phyloP scores from a whole-genome alignment of 331 rosid species.

The Quercus lobata region DNA sequence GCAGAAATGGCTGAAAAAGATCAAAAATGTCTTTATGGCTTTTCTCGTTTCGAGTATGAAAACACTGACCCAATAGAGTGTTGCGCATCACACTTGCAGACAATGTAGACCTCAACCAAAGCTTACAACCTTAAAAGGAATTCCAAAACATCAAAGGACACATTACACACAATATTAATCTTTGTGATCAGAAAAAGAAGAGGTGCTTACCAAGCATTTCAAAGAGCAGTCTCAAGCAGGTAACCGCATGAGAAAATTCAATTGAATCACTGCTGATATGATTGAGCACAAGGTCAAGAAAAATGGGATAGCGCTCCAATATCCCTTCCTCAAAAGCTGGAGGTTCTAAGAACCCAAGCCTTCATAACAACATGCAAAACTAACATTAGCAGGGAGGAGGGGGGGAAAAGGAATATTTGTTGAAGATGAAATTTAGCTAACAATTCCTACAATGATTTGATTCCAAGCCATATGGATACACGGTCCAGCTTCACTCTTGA shows the following conservation, averaged over 20 bases:
- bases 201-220: slow-evolving; percentile 82
- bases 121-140: slow-evolving; percentile 75
- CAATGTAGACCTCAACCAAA: slow-evolving; percentile 94
- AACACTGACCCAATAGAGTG: slow-evolving; percentile 95
- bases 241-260: slow-evolving; percentile 89
- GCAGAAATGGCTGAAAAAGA: slow-evolving; percentile 90
- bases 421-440: slow-evolving; percentile 19
- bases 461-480: slow-evolving; percentile 81
- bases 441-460: slow-evolving; percentile 82
- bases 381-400: slow-evolving; percentile 12
- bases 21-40: slow-evolving; percentile 92
- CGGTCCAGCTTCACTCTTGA: slow-evolving; percentile 74
- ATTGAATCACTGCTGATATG: slow-evolving; percentile 82
- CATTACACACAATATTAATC: slow-evolving; percentile 2
- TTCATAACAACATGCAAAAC: slow-evolving; percentile 32
- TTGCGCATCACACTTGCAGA: slow-evolving; percentile 93
- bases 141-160: slow-evolving; percentile 21
- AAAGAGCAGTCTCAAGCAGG: slow-evolving; percentile 81
- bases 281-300: slow-evolving; percentile 88
- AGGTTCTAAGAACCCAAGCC: slow-evolving; percentile 95
- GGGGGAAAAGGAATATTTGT: background rate
- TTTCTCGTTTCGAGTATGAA: slow-evolving; percentile 90
- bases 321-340: slow-evolving; percentile 97
- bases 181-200: slow-evolving; percentile 11
- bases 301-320: slow-evolving; percentile 86